Base-by-base conservation (phyloP, 805 yeast species). In the Tetrapisispora taiwanensis region DNA sequence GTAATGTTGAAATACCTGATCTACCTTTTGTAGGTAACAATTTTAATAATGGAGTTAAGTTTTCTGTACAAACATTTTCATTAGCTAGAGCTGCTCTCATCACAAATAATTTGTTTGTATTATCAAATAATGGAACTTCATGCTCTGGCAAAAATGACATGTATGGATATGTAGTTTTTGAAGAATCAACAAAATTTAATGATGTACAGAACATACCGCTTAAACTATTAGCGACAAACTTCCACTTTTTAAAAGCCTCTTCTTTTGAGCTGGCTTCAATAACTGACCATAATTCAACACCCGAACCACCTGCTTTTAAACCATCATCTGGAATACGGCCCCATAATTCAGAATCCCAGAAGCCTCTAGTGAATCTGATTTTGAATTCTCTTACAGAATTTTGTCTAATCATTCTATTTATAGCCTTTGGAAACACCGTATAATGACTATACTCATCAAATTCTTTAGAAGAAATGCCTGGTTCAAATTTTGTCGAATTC, bases 191-290 rank as follows among this genome's bases (percentile, higher is more conserved):
- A 63, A 87, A 88, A 58, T 92, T 89, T 43, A 92, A 70, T 9
- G 96, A 87, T 0, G 97, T 97, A 66, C 98, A 92, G 62, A 92
- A 92, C 54, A 87, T 73, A 1, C 97, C 98, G 1, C 95, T 83
- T 41, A 92, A 67, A 1, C 83, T 74, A 53, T 85, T 82, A 7
- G 84, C 79, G 37, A 92, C 68, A 43, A 71, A 68, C 47, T 66
- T 70, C 98, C 98, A 92, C 36, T 75, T 69, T 7, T 61, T 52
- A 50, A 74, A 71, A 1, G 90, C 92, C 4, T 68, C 74, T 1
- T 66, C 69, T 38, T 74, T 66, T 20, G 69, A 53, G 1, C 59
- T 64, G 0, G 90, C 89, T 54, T 81, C 90, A 24, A 92, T 73
- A 33, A 78, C 71, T 0, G 97, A 89, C 88, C 95, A 88, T 9